phyloP scores from a whole-genome alignment of 352 stramenopile genomes.

The Phytophthora melonis region DNA sequence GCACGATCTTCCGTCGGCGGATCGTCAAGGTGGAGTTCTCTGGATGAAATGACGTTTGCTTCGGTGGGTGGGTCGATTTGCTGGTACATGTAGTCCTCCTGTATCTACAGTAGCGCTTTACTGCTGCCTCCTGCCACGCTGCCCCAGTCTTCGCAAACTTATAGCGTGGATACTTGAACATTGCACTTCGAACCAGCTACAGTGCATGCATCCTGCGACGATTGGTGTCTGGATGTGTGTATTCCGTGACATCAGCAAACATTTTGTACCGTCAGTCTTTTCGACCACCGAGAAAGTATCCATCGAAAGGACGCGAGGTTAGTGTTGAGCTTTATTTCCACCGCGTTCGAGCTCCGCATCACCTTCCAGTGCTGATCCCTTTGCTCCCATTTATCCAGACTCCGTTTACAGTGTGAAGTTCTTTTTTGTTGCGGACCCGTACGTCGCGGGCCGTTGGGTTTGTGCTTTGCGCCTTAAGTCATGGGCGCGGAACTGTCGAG shows the following conservation, averaged over 20 bases:
- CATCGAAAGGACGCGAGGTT: constrained; percentile 28
- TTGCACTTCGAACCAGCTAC: too few relatives aligned
- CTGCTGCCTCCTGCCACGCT: neutral
- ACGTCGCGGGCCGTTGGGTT: neutral
- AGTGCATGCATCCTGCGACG: neutral
- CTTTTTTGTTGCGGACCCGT: neutral
- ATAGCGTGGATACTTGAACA: too few relatives aligned
- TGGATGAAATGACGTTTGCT: constrained; percentile 8
- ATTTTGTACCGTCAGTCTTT: neutral
- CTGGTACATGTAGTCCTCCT: neutral
- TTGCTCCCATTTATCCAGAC: neutral
- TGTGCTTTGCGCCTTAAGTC: neutral
- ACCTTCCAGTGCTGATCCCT: neutral
- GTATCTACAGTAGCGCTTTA: neutral
- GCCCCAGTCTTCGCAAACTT: neutral
- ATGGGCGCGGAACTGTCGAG: constrained; percentile 61
- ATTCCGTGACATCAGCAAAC: neutral
- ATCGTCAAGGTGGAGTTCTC: constrained; percentile 10
- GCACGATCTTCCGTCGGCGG: constrained; percentile 25
- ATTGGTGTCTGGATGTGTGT: constrained; percentile 19
- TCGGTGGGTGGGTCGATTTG: constrained; percentile 7
- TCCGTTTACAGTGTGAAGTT: constrained; percentile 4
- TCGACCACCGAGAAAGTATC: constrained; percentile 37
- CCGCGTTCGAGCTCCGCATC: neutral
- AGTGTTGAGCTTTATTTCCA: neutral